Evolutionary conservation across 2,329 filamentous ascomycete species (phyloP).

Genomic region (Diaporthe sp.): DNA sequence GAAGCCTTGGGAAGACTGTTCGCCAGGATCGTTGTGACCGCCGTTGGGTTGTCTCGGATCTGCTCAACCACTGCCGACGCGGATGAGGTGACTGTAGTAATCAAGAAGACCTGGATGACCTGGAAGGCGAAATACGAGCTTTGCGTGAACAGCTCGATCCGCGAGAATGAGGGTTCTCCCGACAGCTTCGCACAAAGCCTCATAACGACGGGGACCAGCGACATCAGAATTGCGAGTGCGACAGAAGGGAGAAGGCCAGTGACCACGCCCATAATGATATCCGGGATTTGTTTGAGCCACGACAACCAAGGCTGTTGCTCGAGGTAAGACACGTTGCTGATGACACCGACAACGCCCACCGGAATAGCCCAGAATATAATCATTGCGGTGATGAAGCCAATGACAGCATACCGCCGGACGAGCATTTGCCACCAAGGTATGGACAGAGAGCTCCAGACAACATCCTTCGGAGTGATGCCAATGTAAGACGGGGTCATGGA

Average conservation of each 20-base stretch:
- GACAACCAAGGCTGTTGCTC: slow-evolving; percentile 68
- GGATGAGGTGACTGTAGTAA: slow-evolving; percentile 84
- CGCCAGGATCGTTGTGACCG: slow-evolving; percentile 74
- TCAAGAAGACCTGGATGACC: slow-evolving; percentile 90
- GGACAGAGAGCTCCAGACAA: slow-evolving; percentile 87
- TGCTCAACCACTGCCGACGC: slow-evolving; percentile 75
- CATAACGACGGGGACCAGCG: slow-evolving; percentile 84
- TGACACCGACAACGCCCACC: slow-evolving; percentile 82
- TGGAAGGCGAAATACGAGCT: slow-evolving; percentile 93
- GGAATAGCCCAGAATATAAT: slow-evolving; percentile 89
- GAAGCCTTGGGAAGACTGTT: slow-evolving; percentile 82
- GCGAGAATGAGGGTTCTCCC: slow-evolving; percentile 82
- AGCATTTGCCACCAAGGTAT: slow-evolving; percentile 90
- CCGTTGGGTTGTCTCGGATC: slow-evolving; percentile 71
- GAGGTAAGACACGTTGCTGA: slow-evolving; percentile 85
- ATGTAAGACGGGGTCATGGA: slow-evolving; percentile 90
- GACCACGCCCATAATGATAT: slow-evolving; percentile 80
- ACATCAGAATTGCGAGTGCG: slow-evolving; percentile 84
- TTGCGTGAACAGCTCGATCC: slow-evolving; percentile 89
- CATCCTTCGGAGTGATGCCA: slow-evolving; percentile 82
- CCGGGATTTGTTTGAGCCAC: slow-evolving; percentile 79
- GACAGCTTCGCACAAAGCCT: slow-evolving; percentile 82
- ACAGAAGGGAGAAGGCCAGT: slow-evolving; percentile 86
- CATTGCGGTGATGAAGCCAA: slow-evolving; percentile 78
- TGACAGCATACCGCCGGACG: slow-evolving; percentile 74